Base-by-base conservation (phyloP, 306 rosid species). In the Erythrophleum fordii region DNA sequence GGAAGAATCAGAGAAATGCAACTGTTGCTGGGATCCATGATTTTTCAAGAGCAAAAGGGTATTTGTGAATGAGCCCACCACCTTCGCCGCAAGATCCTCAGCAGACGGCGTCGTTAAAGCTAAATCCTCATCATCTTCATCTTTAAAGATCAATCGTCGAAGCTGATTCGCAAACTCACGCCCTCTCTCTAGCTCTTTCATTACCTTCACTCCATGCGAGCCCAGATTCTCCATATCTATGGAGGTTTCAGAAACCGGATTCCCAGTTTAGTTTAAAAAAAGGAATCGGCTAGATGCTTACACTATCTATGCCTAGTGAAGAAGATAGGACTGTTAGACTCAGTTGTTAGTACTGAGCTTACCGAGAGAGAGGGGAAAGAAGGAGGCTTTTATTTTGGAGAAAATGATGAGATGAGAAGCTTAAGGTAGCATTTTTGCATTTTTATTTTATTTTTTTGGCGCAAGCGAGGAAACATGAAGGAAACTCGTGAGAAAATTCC, bases 141-240 rank as follows among this genome's bases (percentile, higher is more conserved):
- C 35, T 5, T 2, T 5, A 11, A 18, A 6, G 8, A 90, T 70
- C 1, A 77, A 6, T 41, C 34, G 4, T 14, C 68, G 85, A 22
- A 92, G 93, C 72, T 86, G 59, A 8, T 23, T 68, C 0, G 86
- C 86, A 23, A 70, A 26, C 1, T 86, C 72, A 8, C 69, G 88
- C 3, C 97, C 97, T 72, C 77, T 80, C 28, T 67, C 26, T 0
- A 92, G 75, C 72, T 88, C 90, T 11, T 85, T 82, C 69, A 79
- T 59, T 7, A 77, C 78, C 60, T 62, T 84, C 5, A 17, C 81
- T 25, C 37, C 53, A 23, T 6, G 42, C 2, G 48, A 16, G 4
- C 29, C 42, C 25, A 52, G 18, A 12, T 58, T 77, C 46, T 75
- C 86, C 82, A 71, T 77, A 73, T 60, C 28, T 23, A 16, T 6